Evolutionary conservation across 768 basidiomycete species (phyloP), one percentile per base, ranked within the genome.

Genomic region (Tylopilus vinaceipallidus): DNA sequence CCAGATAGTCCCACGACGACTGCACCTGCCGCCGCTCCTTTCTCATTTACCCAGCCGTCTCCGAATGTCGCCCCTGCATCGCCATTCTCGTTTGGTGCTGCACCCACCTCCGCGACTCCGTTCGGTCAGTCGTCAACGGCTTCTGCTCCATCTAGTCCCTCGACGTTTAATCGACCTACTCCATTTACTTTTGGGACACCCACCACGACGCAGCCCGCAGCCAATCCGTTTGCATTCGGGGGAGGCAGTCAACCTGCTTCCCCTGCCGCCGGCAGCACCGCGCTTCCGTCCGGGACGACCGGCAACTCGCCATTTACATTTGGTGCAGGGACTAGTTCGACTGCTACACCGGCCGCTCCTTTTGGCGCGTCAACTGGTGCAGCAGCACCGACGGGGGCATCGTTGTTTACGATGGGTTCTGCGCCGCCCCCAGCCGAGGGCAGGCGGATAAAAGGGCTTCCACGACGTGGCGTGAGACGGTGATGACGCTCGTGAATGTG

Each of bases 331-430:
- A 12, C 55, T 24, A 62, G 58, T 50, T 68, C 65, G 20, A 63
- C 68, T 44, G 70, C 74, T 29, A 59, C 72, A n/a, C 59, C 74
- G 30, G 64, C 62, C 37, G 70, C 20, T 23, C 42, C 52, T n/a
- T 83, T 82, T 53, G 70, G 73, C 58, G 69, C 71, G 5, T 8
- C 60, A 2, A 62, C 72, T 10, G n/a, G 64, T 30, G 68, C 70
- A 13, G 60, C 75, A 10, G 63, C 75, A 2, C 16, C 57, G 2
- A 45, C 22, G 27, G 67, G 69, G 7, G 63, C 52, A 45, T 57
- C 68, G 3, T 52, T 84, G 30, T 84, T 84, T 58, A 84, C 82
- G 12, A 83, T 84, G 45, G 83, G 83, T 26, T 72, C 83, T 40
- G 75, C 78, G 2, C 77, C 83, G 16, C 56, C 75, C 22, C 66